These are phyloP conservation scores for Panaeolus papilionaceus DNA, from an alignment of 768 basidiomycete genomes.

Conservation along the genomic window DNA sequence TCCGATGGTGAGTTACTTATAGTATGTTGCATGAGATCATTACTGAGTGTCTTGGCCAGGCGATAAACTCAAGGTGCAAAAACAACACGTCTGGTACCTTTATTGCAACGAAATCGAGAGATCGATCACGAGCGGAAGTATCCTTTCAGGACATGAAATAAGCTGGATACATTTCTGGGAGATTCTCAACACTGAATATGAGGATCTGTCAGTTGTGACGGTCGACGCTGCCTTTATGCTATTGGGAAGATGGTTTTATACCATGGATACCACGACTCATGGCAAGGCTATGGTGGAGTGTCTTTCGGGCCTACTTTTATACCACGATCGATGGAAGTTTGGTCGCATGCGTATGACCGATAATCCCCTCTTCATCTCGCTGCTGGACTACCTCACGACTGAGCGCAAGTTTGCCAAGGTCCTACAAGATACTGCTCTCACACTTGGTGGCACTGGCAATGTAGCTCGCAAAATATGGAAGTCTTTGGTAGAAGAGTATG, in stretches of 20 bases:
- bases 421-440: neutral
- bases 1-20: neutral
- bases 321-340: neutral
- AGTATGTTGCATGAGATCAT: neutral
- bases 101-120: constrained; percentile 1
- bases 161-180: constrained; percentile 2
- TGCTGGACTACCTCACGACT: neutral
- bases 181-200: constrained; percentile 3
- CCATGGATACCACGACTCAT: neutral
- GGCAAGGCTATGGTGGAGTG: neutral
- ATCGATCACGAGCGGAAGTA: neutral
- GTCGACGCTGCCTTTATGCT: neutral
- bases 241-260: constrained; percentile 2
- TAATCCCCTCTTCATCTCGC: neutral
- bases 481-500: neutral
- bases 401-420: neutral
- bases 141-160: constrained; percentile 4
- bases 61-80: neutral
- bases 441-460: neutral
- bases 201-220: neutral
- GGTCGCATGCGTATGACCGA: neutral
- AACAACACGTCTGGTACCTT: constrained; percentile 7
- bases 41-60: neutral
- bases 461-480: neutral
- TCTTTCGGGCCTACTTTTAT: neutral